Conservation (phyloP, 768 basidiomycete species). For the Pholiota molesta region DNA sequence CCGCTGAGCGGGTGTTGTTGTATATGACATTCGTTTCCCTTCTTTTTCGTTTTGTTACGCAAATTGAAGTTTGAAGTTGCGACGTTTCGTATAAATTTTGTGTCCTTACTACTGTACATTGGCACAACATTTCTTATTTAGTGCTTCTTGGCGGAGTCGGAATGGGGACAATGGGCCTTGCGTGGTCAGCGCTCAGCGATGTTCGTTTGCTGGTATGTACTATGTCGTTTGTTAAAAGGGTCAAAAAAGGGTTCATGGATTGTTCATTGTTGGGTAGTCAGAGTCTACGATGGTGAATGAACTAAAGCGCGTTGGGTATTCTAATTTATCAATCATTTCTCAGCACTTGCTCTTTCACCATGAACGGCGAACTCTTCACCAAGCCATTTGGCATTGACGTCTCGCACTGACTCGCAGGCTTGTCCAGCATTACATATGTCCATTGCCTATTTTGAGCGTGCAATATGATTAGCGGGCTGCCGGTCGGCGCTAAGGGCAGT, state of each 20-base stretch:
- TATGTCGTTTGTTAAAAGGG: not conserved
- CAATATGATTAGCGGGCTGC: too few relatives aligned
- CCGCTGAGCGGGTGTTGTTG: too few relatives aligned
- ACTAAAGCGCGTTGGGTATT: too few relatives aligned
- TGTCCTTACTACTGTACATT: slow-evolving; percentile 8
- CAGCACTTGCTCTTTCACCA: not conserved
- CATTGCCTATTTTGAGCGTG: too few relatives aligned
- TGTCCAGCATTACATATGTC: too few relatives aligned
- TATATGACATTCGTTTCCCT: too few relatives aligned
- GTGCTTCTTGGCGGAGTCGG: not conserved
- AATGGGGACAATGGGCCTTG: not conserved
- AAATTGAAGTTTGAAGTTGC: too few relatives aligned
- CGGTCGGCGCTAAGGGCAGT: too few relatives aligned
- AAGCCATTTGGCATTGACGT: not conserved
- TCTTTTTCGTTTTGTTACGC: too few relatives aligned
- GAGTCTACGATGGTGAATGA: too few relatives aligned
- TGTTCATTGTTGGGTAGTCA: too few relatives aligned
- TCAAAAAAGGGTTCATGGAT: too few relatives aligned
- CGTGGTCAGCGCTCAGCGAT: not conserved
- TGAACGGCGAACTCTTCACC: not conserved
- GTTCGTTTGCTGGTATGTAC: not conserved
- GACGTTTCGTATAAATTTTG: not conserved
- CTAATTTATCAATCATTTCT: not conserved
- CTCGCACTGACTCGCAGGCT: not conserved
- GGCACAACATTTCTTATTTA: slow-evolving; percentile 10